Evolutionary conservation across 371 early-diverging fungal genomes (phyloP).

Genomic region (Fennellomyces sp.): DNA sequence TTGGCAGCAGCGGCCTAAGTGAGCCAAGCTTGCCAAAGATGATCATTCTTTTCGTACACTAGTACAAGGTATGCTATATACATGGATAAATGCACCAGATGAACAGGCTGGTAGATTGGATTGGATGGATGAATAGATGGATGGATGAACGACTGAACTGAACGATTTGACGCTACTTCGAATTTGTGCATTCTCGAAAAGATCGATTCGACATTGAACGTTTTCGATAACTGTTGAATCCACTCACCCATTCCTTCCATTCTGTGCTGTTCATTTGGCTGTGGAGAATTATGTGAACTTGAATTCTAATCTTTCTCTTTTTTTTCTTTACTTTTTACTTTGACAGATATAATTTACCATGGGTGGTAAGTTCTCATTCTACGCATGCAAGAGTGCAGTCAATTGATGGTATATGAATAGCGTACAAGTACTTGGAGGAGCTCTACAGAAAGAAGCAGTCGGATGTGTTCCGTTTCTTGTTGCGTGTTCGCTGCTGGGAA

Average conservation of each 20-base stretch:
- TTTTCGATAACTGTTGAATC: neutral
- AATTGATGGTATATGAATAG: conserved; percentile 17
- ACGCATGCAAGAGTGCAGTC: neutral
- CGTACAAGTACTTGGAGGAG: conserved; percentile 97
- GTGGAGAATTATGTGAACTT: neutral
- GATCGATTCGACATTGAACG: neutral
- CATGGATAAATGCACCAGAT: neutral
- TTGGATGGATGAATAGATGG: conserved; percentile 9
- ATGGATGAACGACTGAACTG: conserved; percentile 5
- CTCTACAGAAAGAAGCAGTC: conserved; percentile 99
- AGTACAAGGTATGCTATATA: neutral
- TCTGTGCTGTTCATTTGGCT: neutral
- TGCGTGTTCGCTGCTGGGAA: conserved; percentile 98
- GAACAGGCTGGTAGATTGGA: too few relatives aligned
- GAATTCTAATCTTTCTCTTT: neutral
- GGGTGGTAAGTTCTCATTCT: conserved; percentile 11
- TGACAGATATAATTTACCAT: conserved; percentile 6
- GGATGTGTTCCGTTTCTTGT: conserved; percentile 98
- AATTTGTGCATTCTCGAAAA: neutral
- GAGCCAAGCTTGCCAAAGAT: neutral
- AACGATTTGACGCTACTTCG: neutral
- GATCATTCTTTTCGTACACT: neutral
- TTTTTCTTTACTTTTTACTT: neutral
- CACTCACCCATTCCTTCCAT: neutral
- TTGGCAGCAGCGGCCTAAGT: too few relatives aligned